These are phyloP conservation scores for Phoma sp. DNA, from an alignment of 2,329 filamentous ascomycete genomes.

Conservation along the genomic window DNA sequence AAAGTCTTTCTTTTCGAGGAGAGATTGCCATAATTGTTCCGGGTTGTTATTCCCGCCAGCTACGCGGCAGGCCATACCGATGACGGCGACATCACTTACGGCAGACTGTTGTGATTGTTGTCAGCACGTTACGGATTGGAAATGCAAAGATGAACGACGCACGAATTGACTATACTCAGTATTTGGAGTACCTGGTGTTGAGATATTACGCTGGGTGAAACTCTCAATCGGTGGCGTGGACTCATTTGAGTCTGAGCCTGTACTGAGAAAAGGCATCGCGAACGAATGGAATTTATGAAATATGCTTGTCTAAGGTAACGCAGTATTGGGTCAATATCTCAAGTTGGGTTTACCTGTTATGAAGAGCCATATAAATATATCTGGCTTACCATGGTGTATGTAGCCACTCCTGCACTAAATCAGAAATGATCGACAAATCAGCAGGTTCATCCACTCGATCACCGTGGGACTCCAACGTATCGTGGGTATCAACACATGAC, in stretches of 20 bases:
- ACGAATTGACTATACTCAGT: conserved; percentile 13
- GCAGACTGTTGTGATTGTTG: not conserved
- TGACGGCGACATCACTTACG: conserved; percentile 14
- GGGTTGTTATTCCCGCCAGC: conserved; percentile 17
- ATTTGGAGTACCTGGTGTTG: conserved; percentile 10
- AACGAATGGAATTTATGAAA: not conserved
- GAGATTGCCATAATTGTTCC: conserved; percentile 22
- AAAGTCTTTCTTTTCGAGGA: conserved; percentile 21
- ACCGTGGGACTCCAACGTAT: not conserved
- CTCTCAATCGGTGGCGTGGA: not conserved
- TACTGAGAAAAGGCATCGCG: conserved; percentile 3
- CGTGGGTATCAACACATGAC: not conserved
- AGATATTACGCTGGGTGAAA: not conserved
- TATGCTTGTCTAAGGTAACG: not conserved
- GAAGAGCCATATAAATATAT: not conserved
- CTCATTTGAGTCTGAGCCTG: conserved; percentile 4
- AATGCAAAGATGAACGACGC: not conserved
- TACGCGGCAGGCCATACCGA: conserved; percentile 23
- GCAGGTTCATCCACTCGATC: not conserved
- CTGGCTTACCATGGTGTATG: not conserved
- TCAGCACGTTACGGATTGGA: not conserved
- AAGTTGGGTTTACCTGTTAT: not conserved
- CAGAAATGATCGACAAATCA: too few relatives aligned
- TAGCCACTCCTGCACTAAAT: not conserved
- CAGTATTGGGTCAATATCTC: not conserved